A percentile compares a stretch with the other conserved stretches of the same genome.
Conservation (phyloP, 805 yeast species). For the Blastobotrys terrestris region DNA sequence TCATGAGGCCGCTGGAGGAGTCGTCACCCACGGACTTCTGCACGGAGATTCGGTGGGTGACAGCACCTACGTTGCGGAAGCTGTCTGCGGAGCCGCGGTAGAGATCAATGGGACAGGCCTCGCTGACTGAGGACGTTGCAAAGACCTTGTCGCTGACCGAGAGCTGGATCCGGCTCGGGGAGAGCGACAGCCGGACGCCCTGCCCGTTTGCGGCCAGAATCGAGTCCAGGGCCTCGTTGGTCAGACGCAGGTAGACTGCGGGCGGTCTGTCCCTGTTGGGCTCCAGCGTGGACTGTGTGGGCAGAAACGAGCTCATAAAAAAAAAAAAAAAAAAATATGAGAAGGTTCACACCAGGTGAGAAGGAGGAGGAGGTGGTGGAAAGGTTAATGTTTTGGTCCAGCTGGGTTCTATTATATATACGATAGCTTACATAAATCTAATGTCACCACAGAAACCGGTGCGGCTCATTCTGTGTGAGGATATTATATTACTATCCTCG, state of each 20-base stretch:
- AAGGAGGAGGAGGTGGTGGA: neutral
- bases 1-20: constrained; percentile 11
- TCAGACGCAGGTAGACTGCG: constrained; percentile 11
- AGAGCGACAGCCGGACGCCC: constrained; percentile 6
- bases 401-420: neutral
- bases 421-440: neutral
- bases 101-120: constrained; percentile 19
- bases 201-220: constrained; percentile 11
- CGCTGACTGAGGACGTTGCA: constrained; percentile 14
- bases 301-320: neutral
- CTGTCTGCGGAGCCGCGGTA: constrained; percentile 6
- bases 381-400: neutral
- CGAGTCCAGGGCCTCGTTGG: constrained; percentile 15
- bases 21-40: constrained; percentile 10
- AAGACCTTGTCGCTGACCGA: constrained; percentile 12
- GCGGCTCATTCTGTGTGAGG: too few relatives aligned
- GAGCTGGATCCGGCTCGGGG: constrained; percentile 6
- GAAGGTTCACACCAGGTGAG: neutral
- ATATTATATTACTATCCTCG: neutral
- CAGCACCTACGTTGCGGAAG: constrained; percentile 15
- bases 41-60: constrained; percentile 22
- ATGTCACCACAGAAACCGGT: neutral
- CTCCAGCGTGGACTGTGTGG: neutral
- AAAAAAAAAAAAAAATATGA: neutral
- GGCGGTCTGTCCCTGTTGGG: neutral